These are phyloP conservation scores for Globisporangium cylindrosporum DNA, from an alignment of 352 stramenopile genomes.

Conservation along the genomic window DNA sequence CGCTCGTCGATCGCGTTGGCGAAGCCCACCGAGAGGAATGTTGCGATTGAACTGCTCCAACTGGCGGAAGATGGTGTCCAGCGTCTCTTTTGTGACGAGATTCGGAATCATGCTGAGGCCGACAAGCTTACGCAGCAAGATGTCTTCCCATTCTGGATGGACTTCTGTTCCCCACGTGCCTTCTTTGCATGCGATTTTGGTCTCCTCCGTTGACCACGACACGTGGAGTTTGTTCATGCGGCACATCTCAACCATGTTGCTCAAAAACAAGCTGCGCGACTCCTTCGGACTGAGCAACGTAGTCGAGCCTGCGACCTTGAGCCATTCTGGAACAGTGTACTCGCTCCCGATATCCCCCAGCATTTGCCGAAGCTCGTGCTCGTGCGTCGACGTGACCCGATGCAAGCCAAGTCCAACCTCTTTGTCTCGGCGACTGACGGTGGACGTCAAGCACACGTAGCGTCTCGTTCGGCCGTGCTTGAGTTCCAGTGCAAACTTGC, in stretches of 20 bases:
- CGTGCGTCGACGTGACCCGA: slow-evolving; percentile 43
- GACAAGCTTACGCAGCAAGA: slow-evolving; percentile 78
- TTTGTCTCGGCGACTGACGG: slow-evolving; percentile 60
- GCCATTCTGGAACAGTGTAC: slow-evolving; percentile 51
- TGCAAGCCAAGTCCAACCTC: slow-evolving; percentile 75
- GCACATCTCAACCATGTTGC: slow-evolving; percentile 88
- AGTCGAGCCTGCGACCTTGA: slow-evolving; percentile 69
- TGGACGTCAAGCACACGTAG: slow-evolving; percentile 69
- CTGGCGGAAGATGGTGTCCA: slow-evolving; percentile 72
- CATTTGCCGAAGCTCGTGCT: slow-evolving; percentile 68
- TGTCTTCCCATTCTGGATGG: slow-evolving; percentile 81
- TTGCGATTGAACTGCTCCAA: slow-evolving; percentile 88
- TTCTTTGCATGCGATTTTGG: slow-evolving; percentile 82
- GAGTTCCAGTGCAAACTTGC: slow-evolving; percentile 83
- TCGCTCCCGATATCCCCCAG: slow-evolving; percentile 74
- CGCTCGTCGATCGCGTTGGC: slow-evolving; percentile 67
- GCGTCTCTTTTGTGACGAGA: slow-evolving; percentile 71
- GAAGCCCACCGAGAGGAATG: slow-evolving; percentile 65
- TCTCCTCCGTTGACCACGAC: slow-evolving; percentile 86
- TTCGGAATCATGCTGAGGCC: slow-evolving; percentile 80
- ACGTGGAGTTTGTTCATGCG: slow-evolving; percentile 88
- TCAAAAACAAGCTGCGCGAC: slow-evolving; percentile 72
- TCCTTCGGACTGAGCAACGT: slow-evolving; percentile 79
- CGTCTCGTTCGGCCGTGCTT: slow-evolving; percentile 79
- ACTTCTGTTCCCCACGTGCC: slow-evolving; percentile 80